Conservation (phyloP, 768 basidiomycete species). For the Lyophyllum shimeji region DNA sequence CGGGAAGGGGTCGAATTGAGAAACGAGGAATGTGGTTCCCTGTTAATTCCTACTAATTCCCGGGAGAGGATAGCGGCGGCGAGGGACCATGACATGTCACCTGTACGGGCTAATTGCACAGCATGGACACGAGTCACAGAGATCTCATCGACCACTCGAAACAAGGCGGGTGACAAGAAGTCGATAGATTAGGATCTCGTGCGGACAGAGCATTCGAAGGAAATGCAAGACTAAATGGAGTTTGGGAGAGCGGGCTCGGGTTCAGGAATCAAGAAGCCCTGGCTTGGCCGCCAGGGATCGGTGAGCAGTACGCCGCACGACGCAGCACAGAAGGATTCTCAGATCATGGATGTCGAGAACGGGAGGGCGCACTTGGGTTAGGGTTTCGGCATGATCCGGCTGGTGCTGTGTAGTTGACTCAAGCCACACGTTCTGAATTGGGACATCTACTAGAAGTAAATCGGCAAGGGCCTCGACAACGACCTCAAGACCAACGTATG, state of each 20-base stretch:
- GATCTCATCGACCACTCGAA: background rate
- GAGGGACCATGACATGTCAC: background rate
- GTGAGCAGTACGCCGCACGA: slow-evolving; percentile 2
- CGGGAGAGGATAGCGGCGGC: background rate
- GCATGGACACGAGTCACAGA: background rate
- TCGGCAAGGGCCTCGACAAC: slow-evolving; percentile 39
- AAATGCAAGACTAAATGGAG: slow-evolving; percentile 9
- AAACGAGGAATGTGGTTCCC: background rate
- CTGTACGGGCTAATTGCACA: slow-evolving; percentile 6
- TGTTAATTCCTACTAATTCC: slow-evolving; percentile 1
- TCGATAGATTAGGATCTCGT: background rate
- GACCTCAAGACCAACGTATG: slow-evolving; percentile 50
- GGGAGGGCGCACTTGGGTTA: slow-evolving; percentile 23
- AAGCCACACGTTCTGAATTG: slow-evolving; percentile 39
- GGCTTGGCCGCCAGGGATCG: too few relatives aligned
- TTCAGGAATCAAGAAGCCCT: slow-evolving; percentile 2
- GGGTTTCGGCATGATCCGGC: slow-evolving; percentile 36
- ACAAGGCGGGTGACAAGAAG: slow-evolving; percentile 1
- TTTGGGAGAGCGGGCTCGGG: background rate
- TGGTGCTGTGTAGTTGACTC: slow-evolving; percentile 36
- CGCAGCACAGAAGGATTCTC: background rate
- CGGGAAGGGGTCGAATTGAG: background rate
- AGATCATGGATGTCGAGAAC: slow-evolving; percentile 1
- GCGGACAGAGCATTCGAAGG: background rate
- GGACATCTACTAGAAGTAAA: slow-evolving; percentile 26